These are phyloP conservation scores for Ploettnerulaceae sp. DNA, from an alignment of 2,329 filamentous ascomycete species.

Conservation along the genomic window DNA sequence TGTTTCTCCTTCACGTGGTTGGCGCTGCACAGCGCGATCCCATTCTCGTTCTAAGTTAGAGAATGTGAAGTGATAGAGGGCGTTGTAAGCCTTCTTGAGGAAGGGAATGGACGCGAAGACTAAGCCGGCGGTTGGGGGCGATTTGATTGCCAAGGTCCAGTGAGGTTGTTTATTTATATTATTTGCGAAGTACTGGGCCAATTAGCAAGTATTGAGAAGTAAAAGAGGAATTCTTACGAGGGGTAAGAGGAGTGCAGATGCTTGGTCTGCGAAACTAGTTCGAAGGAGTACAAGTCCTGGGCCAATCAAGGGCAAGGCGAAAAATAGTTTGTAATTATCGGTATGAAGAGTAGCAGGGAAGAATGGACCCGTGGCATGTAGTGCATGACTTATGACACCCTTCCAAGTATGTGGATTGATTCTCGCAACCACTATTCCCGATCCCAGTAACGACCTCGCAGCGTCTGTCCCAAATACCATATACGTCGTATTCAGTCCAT, in stretches of 20 bases:
- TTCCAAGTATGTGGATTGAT: not conserved
- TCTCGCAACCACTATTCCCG: not conserved
- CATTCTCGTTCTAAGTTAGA: conserved; percentile 29
- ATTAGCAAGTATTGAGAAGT: conserved; percentile 7
- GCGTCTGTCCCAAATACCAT: conserved; percentile 62
- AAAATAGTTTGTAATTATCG: conserved; percentile 15
- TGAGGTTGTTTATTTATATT: conserved; percentile 5
- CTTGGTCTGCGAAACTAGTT: conserved; percentile 53
- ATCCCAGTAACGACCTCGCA: conserved; percentile 34
- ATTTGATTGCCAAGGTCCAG: conserved; percentile 22
- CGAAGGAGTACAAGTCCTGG: conserved; percentile 63
- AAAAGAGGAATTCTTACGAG: conserved; percentile 23
- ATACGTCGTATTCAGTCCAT: conserved; percentile 59
- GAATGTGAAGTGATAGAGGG: conserved; percentile 44
- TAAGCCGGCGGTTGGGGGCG: conserved; percentile 57
- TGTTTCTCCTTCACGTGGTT: conserved; percentile 33
- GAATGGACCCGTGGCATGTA: conserved; percentile 25
- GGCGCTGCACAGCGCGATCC: conserved; percentile 32
- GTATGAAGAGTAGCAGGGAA: conserved; percentile 16
- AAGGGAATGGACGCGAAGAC: conserved; percentile 64
- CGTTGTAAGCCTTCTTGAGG: conserved; percentile 57
- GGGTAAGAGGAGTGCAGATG: conserved; percentile 34
- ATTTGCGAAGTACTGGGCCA: conserved; percentile 27
- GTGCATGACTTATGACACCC: not conserved
- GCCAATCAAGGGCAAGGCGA: conserved; percentile 64